Evolutionary conservation across 1,139 yeast species (phyloP).

Genomic region (Hyphopichia khmerensis): DNA sequence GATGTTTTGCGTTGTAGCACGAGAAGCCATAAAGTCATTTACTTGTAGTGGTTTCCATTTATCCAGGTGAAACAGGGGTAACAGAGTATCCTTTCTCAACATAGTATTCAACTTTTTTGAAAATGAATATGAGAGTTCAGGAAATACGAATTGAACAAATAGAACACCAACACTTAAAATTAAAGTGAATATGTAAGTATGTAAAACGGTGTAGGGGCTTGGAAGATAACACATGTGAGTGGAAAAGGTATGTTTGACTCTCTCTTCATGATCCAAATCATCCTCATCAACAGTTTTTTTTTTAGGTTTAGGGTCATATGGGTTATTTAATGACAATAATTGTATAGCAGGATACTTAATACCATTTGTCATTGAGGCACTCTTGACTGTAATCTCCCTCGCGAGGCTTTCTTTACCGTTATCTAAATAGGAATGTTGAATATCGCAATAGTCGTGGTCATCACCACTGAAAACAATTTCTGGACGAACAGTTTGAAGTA

Average conservation of each 20-base stretch:
- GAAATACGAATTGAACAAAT: not conserved
- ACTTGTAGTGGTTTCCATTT: conserved; percentile 8
- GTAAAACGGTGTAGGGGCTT: conserved; percentile 57
- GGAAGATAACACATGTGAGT: conserved; percentile 74
- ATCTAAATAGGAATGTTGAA: conserved; percentile 51
- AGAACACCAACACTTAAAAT: conserved; percentile 3
- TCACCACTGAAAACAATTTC: conserved; percentile 49
- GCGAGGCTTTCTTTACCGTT: conserved; percentile 36
- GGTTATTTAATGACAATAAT: conserved; percentile 65
- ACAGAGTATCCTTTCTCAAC: conserved; percentile 1
- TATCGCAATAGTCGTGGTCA: conserved; percentile 81
- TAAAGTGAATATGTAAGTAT: conserved; percentile 29
- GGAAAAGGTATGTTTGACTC: conserved; percentile 18
- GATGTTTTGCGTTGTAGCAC: conserved; percentile 3
- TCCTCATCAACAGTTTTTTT: conserved; percentile 3
- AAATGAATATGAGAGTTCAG: not conserved
- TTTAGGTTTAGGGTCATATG: conserved; percentile 20
- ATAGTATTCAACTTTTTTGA: not conserved
- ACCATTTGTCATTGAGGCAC: conserved; percentile 93
- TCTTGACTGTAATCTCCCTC: conserved; percentile 82
- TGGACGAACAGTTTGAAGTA: conserved; percentile 36
- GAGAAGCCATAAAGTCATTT: not conserved
- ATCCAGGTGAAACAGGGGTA: conserved; percentile 4
- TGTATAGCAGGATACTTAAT: conserved; percentile 83
- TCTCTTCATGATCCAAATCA: not conserved